Conservation (phyloP, 179 eudicot genomes). For the Beta corolliflora region DNA sequence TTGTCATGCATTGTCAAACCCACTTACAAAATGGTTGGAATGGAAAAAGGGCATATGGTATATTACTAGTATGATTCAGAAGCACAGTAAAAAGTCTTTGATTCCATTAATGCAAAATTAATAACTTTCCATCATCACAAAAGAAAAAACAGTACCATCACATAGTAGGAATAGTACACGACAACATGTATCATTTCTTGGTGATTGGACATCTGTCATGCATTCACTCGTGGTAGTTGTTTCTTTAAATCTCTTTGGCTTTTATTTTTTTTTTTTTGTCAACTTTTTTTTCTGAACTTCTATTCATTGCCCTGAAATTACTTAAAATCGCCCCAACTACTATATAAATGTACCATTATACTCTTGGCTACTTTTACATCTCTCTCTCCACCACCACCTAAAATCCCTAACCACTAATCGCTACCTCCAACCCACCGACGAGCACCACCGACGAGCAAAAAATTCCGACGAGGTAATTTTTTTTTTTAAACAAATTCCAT, state of each 20-base stretch:
- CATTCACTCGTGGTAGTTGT: conserved; percentile 10
- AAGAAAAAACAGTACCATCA: conserved; percentile 10
- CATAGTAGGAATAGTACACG: background rate
- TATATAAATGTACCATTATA: too few species aligned
- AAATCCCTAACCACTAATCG: too few species aligned
- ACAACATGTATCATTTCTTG: conserved; percentile 12
- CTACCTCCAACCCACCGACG: too few species aligned
- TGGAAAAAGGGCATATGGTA: conserved; percentile 4
- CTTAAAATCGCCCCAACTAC: too few species aligned
- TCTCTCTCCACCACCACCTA: too few species aligned
- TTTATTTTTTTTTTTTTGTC: background rate
- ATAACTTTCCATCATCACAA: conserved; percentile 3
- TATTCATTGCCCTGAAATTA: too few species aligned
- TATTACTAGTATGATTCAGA: background rate
- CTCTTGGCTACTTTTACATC: too few species aligned
- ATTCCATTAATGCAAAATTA: conserved; percentile 9
- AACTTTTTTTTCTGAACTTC: background rate
- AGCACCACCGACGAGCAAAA: too few species aligned
- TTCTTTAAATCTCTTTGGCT: background rate
- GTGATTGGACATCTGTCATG: conserved; percentile 24
- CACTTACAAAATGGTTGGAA: conserved; percentile 21
- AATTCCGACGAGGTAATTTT: too few species aligned
- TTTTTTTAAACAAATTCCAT: too few species aligned
- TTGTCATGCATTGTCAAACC: conserved; percentile 32
- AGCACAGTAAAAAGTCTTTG: conserved; percentile 1